Evolutionary conservation across 2,329 filamentous ascomycete genomes (phyloP).

Genomic region (Hortaea sp.): DNA sequence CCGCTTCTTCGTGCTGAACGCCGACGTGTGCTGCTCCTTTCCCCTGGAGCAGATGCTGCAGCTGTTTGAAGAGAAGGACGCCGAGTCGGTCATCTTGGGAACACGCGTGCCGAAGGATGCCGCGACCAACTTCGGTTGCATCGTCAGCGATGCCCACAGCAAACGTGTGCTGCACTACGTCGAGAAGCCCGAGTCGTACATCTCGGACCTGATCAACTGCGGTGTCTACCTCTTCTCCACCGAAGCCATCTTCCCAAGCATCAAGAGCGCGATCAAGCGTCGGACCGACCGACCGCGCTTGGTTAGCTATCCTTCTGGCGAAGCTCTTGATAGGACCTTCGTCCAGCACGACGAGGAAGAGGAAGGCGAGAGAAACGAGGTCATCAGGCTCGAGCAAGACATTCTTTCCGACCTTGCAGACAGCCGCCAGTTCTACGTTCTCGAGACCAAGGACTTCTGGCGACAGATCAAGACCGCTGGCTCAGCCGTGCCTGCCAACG

Average conservation of each 20-base stretch:
- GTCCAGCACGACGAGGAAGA: conserved; percentile 59
- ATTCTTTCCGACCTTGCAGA: conserved; percentile 92
- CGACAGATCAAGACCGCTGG: conserved; percentile 99
- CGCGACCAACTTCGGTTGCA: conserved; percentile 93
- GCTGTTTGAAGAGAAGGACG: conserved; percentile 88
- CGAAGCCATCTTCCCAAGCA: conserved; percentile 2
- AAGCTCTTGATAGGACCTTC: conserved; percentile 67
- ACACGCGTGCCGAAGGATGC: conserved; percentile 85
- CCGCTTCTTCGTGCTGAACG: conserved; percentile 93
- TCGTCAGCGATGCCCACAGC: conserved; percentile 86
- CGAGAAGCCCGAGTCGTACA: conserved; percentile 95
- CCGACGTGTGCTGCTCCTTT: conserved; percentile 98
- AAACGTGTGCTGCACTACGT: conserved; percentile 97
- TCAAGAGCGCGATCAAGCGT: conserved; percentile 78
- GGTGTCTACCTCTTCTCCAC: conserved; percentile 58
- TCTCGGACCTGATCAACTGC: conserved; percentile 98
- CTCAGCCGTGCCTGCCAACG: conserved; percentile 92
- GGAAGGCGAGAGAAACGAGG: conserved; percentile 66
- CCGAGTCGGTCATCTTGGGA: conserved; percentile 90
- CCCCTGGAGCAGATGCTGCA: conserved; percentile 91
- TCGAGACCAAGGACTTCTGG: conserved; percentile 99
- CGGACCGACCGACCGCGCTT: conserved; percentile 84
- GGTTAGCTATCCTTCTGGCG: conserved; percentile 89
- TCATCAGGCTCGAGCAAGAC: conserved; percentile 92
- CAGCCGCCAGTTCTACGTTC: conserved; percentile 95